Conservation (phyloP, 106 monocot genomes). For the Dendrobium nobile region DNA sequence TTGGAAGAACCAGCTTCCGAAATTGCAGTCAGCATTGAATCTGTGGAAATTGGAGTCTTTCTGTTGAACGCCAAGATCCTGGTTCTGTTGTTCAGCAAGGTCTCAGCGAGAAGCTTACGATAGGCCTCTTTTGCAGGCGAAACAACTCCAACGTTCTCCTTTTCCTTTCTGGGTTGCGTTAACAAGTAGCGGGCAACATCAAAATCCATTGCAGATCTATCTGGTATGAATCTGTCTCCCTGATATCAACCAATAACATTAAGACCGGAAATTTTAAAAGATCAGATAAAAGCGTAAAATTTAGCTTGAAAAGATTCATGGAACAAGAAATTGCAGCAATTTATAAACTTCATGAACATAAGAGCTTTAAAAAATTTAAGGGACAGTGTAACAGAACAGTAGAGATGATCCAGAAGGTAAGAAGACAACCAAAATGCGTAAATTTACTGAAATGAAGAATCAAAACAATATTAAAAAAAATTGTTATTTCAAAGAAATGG, state of each 20-base stretch:
- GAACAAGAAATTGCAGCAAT: not conserved
- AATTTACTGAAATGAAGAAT: no score
- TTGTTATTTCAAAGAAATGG: not conserved
- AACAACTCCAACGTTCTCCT: conserved; percentile 16
- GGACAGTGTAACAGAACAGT: not conserved
- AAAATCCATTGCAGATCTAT: conserved; percentile 28
- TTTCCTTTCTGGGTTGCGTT: conserved; percentile 18
- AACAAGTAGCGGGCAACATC: conserved; percentile 24
- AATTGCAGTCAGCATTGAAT: conserved; percentile 12
- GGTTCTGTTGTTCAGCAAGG: conserved; percentile 28
- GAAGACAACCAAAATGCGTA: not conserved
- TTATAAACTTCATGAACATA: not conserved
- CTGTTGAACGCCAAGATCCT: conserved; percentile 48
- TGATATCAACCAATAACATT: not conserved
- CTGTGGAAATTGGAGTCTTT: conserved; percentile 18
- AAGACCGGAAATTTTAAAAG: not conserved
- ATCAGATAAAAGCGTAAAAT: not conserved
- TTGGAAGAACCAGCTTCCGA: conserved; percentile 14
- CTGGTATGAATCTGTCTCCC: conserved; percentile 30
- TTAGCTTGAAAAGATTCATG: no score
- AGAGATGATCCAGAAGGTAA: not conserved
- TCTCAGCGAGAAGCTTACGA: conserved; percentile 32
- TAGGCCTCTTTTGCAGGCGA: conserved; percentile 57
- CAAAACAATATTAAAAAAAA: not conserved
- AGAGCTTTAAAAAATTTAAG: not conserved